Evolutionary conservation across 2,329 filamentous ascomycete genomes (phyloP), one percentile per base, ranked within the genome.

Genomic region (Paramyrothecium roridum): DNA sequence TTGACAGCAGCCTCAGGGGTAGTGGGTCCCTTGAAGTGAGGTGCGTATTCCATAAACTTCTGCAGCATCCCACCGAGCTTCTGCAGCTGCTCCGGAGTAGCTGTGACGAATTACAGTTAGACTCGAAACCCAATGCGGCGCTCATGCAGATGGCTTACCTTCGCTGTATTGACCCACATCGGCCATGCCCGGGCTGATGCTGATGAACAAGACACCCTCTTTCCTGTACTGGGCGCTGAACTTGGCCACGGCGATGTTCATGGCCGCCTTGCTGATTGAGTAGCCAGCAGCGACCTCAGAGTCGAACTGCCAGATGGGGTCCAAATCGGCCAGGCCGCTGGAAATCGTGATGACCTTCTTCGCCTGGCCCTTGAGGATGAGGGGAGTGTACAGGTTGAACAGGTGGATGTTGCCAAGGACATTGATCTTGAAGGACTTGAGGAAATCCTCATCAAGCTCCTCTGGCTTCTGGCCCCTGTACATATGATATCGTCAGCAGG

Each of bases 271-370:
- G 63, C 69, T 76, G 34, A 72, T 69, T 3, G 76, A 57, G 57
- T 85, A 85, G 1, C 73, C 60, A 1, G 70, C 54, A 3, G 59
- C 55, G 2, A 64, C 49, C 0, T 71, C 67, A 50, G 82, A 58
- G 1, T 71, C 71, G 21, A 58, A 61, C 0, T 75, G 52, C 37
- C 67, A 71, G 58, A 68, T 70, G 13, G 79, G 55, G 10, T 79
- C 74, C 0, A 70, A 20, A 59, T 84, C 80, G 1, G 74, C 78
- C 22, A 74, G 51, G 48, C 78, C 80, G 8, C 63, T 76, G 20
- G 76, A 73, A 11, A 85, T 73, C 46, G 72, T 62, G 46, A 80
- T 73, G 37, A 83, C 73, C 63, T 85, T 85, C 67, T 84, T 85
- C 17, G 56, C 61, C 3, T 65, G 60, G 19, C 82, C 76, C 52